Evolutionary conservation across 2,329 filamentous ascomycete genomes (phyloP).

Genomic region (Xylariaceae sp.): DNA sequence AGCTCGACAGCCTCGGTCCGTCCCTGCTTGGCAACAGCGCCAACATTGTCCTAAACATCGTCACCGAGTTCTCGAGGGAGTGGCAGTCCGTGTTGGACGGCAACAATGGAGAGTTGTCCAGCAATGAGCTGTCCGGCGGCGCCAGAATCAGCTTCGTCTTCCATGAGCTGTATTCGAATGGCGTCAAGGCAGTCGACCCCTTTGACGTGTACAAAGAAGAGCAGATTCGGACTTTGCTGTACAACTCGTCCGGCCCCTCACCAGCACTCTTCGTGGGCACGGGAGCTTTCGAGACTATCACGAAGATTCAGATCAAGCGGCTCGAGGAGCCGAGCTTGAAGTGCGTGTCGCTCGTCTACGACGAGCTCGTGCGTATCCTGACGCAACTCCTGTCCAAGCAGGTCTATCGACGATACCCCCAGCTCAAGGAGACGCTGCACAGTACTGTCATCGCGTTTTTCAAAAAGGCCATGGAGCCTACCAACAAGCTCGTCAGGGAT

Average conservation of each 20-base stretch:
- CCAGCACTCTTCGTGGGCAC: slow-evolving; percentile 96
- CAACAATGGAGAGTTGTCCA: slow-evolving; percentile 93
- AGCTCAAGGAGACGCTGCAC: slow-evolving; percentile 94
- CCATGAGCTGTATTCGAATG: slow-evolving; percentile 96
- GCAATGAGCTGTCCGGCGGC: slow-evolving; percentile 87
- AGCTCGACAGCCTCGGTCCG: slow-evolving; percentile 77
- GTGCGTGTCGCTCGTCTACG: slow-evolving; percentile 94
- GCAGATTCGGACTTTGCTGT: slow-evolving; percentile 92
- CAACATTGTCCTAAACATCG: slow-evolving; percentile 97
- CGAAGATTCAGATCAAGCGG: slow-evolving; percentile 97
- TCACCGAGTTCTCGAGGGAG: slow-evolving; percentile 97
- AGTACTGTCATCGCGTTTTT: slow-evolving; percentile 87
- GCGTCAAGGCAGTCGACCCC: slow-evolving; percentile 93
- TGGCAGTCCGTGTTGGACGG: slow-evolving; percentile 94
- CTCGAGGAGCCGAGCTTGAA: slow-evolving; percentile 94
- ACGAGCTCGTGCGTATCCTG: slow-evolving; percentile 93
- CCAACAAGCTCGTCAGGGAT: slow-evolving; percentile 92
- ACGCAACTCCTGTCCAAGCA: slow-evolving; percentile 82
- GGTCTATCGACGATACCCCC: slow-evolving; percentile 87
- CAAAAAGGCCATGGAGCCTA: slow-evolving; percentile 97
- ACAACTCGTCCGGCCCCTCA: slow-evolving; percentile 98
- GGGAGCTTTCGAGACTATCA: slow-evolving; percentile 95
- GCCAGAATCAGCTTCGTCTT: slow-evolving; percentile 99
- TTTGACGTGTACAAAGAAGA: slow-evolving; percentile 97
- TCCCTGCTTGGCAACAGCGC: slow-evolving; percentile 93